phyloP scores from a whole-genome alignment of 768 basidiomycete genomes.

The Mycena capillaripes region DNA sequence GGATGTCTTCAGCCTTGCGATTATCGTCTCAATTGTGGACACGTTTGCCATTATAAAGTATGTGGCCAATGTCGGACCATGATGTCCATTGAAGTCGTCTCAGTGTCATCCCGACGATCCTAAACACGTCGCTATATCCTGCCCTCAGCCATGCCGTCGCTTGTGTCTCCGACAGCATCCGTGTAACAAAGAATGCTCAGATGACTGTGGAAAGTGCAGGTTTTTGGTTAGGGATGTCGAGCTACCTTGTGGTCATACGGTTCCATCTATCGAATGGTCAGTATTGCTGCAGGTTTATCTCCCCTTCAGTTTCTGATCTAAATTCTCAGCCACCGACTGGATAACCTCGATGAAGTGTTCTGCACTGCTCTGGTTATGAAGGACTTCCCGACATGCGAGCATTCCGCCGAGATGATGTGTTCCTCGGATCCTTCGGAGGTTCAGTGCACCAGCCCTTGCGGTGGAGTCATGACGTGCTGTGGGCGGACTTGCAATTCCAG shows the following conservation, averaged over 20 bases:
- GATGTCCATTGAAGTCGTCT: background rate
- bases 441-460: slow-evolving; percentile 59
- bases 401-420: slow-evolving; percentile 62
- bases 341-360: slow-evolving; percentile 56
- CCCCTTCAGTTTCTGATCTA: background rate
- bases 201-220: slow-evolving; percentile 65
- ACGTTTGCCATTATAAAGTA: slow-evolving; percentile 75
- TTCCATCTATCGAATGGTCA: slow-evolving; percentile 63
- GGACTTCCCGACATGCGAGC: slow-evolving; percentile 66
- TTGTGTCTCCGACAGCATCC: slow-evolving; percentile 72
- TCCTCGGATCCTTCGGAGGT: slow-evolving; percentile 55
- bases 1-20: slow-evolving; percentile 75
- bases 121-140: slow-evolving; percentile 62
- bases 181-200: slow-evolving; percentile 65
- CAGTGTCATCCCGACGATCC: slow-evolving; percentile 76
- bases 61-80: background rate
- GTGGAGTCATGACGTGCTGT: slow-evolving; percentile 65
- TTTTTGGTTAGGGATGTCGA: slow-evolving; percentile 60
- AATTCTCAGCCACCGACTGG: slow-evolving; percentile 57
- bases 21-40: slow-evolving; percentile 69
- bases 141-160: slow-evolving; percentile 62
- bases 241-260: slow-evolving; percentile 72
- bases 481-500: slow-evolving; percentile 60
- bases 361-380: slow-evolving; percentile 63
- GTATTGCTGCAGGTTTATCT: slow-evolving; percentile 31